Percentiles rank a stretch among this genome's conserved stretches.
Evolutionary conservation across 2,329 filamentous ascomycete genomes (phyloP).

Genomic region (Acrocalymma vagum): DNA sequence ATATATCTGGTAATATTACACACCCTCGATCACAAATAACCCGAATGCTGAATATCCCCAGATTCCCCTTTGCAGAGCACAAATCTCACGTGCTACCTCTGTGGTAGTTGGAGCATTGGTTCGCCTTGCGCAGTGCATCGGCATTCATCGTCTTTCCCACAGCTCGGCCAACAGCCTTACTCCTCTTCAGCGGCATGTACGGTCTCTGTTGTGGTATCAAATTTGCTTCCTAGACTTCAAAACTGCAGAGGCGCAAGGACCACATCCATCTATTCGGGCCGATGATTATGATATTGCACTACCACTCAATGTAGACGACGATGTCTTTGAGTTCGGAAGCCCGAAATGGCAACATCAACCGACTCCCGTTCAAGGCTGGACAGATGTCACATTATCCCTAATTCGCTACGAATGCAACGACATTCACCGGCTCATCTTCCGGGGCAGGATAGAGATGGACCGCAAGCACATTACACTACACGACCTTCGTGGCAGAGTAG

Average conservation of each 20-base stretch:
- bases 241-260: conserved; percentile 48
- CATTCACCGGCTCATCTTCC: conserved; percentile 47
- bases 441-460: conserved; percentile 48
- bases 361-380: conserved; percentile 38
- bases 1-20: conserved; percentile 42
- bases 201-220: conserved; percentile 48
- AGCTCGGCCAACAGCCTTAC: conserved; percentile 44
- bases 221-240: conserved; percentile 50
- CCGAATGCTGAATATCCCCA: conserved; percentile 20
- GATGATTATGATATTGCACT: conserved; percentile 49
- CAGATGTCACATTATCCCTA: conserved; percentile 43
- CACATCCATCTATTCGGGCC: conserved; percentile 45
- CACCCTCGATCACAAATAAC: background rate
- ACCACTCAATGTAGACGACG: conserved; percentile 47
- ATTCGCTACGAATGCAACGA: conserved; percentile 50
- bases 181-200: conserved; percentile 44
- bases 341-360: conserved; percentile 46
- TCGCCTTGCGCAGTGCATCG: conserved; percentile 48
- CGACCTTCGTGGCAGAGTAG: conserved; percentile 44
- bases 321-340: conserved; percentile 47
- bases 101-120: conserved; percentile 48
- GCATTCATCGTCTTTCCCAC: conserved; percentile 46
- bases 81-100: conserved; percentile 48
- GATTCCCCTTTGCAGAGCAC: conserved; percentile 48
- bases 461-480: conserved; percentile 46